Base-by-base conservation (phyloP, 495 filamentous ascomycete genomes). In the Neurospora africana region DNA sequence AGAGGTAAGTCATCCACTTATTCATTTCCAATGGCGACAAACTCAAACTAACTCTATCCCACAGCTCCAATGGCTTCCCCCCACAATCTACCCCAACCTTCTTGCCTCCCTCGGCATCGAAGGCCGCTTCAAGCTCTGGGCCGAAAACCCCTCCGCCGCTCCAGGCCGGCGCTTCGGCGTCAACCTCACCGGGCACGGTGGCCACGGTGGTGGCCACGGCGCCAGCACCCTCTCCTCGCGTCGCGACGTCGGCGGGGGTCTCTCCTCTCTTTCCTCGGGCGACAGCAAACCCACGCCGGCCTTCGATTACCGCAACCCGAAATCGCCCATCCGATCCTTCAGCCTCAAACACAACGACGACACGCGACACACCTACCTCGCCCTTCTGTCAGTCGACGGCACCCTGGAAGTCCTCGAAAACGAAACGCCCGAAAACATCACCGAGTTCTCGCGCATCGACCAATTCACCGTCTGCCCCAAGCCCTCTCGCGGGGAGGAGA, bases 101-200 rank as follows among this genome's bases (percentile, higher is more conserved):
- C 75, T 88, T 68, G 86, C 86, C 43, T 86, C 86, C 71, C 91
- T 97, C 70, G 92, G 91, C 74, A 91, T 93, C 76, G 94, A 98
- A 76, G 92, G 93, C 78, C 89, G 89, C 78, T 92, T 94, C 81
- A 93, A 92, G 79, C 83, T 97, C 37, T 98, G 94, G 94, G 89
- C 91, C 74, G 94, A 97, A 84, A 92, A 96, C 79, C 89, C 90
- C 33, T 89, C 88, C 19, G 89, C 94, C 70, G 83, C 89, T 9
- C 89, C 90, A 5, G 92, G 93, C 58, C 86, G 89, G n/a, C 90
- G 93, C 65, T 98, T 97, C 83, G 74, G 87, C 84, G 74, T 84
- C 86, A 47, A 82, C 88, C 76, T 81, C 84, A 40, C 33, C 69
- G 15, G 35, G 0, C 38, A 40, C 23, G 37, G 19, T 38, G 23